These are phyloP conservation scores for Taphrina betulina DNA, from an alignment of 1,139 yeast species.

Conservation along the genomic window DNA sequence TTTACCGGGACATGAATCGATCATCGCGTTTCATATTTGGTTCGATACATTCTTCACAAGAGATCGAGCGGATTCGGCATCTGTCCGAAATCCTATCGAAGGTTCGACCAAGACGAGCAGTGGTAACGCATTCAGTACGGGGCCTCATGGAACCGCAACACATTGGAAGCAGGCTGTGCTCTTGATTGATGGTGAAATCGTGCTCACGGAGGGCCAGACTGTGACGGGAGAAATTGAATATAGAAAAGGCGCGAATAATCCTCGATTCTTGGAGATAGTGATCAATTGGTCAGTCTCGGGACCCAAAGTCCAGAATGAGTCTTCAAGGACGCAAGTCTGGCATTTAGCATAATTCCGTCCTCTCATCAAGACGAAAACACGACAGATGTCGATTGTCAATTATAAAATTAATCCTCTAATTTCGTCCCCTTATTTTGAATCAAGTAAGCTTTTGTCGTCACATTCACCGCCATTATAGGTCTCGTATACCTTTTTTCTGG, in stretches of 20 bases:
- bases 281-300: slow-evolving; percentile 46
- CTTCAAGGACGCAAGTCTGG: slow-evolving; percentile 6
- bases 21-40: slow-evolving; percentile 38
- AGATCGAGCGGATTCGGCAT: slow-evolving; percentile 32
- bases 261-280: slow-evolving; percentile 66
- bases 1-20: slow-evolving; percentile 27
- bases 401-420: no score
- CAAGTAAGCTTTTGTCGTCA: no score
- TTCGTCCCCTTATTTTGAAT: no score
- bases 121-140: slow-evolving; percentile 65
- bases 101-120: slow-evolving; percentile 37
- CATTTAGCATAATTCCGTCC: neutral
- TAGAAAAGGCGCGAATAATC: slow-evolving; percentile 44
- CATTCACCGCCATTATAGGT: no score
- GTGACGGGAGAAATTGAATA: slow-evolving; percentile 37
- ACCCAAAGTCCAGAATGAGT: neutral
- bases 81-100: slow-evolving; percentile 27
- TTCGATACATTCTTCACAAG: slow-evolving; percentile 40
- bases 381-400: no score
- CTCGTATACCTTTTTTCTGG: no score
- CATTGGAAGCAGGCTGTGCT: slow-evolving; percentile 47
- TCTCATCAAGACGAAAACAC: no score
- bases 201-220: slow-evolving; percentile 31
- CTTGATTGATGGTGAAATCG: slow-evolving; percentile 35
- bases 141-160: slow-evolving; percentile 65